Base-by-base conservation (phyloP, 192 early-diverging fungal genomes). In the Chytriomyces confervae region DNA sequence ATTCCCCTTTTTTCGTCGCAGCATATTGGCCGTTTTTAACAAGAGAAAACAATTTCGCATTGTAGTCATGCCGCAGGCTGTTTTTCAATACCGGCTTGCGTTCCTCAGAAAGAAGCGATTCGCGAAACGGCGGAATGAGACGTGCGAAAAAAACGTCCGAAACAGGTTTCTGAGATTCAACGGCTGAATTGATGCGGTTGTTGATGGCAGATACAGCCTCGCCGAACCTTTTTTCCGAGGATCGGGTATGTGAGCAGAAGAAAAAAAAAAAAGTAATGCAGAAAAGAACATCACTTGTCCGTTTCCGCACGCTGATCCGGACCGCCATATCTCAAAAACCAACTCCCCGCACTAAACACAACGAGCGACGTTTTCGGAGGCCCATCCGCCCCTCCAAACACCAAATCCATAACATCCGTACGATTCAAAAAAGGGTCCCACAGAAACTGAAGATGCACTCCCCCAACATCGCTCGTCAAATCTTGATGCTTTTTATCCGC, bases 401-500 rank as follows among this genome's bases (percentile, higher is more conserved):
- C 49, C 11, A 50, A 16, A 6, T 81, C 61, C 36, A 67, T 16
- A 24, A 86, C 86, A 9, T 68, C 74, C 0, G 87, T 79, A 0
- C 79, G 63, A 63, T 88, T 92, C 65, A 91, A 80, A 43, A 85
- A 91, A 7, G 92, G 93, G 69, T 94, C 93, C 93, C 93, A 94
- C 64, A 86, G 82, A 64, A 94, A 93, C 44, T 85, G 79, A 46
- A 92, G 83, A 0, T 82, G 77, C 43, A 85, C 50, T 9, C 69
- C 77, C 10, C 23, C 62, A 44, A 45, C 16, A 16, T 18, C 23
- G 36, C n/a, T 9, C 24, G 43, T n/a, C 6, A 74, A 44, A 45
- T 74, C 72, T 7, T 7, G 23, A 63, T 74, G 72, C 43, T 61
- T 62, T 16, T 80, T 79, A 5, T 62, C 51, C 13, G 61, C 70